A percentile compares a stretch with the other conserved stretches of the same genome.
Evolutionary conservation across 2,329 filamentous ascomycete genomes (phyloP).

Genomic region (Curvularia hawaiiensis): DNA sequence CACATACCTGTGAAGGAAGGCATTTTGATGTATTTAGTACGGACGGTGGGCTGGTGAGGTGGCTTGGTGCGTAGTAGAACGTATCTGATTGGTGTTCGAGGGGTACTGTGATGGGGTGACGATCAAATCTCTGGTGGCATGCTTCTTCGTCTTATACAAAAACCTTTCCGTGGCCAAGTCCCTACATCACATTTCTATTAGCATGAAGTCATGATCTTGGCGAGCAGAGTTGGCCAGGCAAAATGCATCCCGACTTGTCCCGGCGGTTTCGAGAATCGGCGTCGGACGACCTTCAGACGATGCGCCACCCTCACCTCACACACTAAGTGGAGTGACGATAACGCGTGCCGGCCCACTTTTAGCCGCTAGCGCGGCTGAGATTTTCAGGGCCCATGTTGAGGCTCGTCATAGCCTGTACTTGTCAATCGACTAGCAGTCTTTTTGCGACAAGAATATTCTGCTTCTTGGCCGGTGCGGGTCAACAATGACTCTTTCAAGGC

Average conservation of each 20-base stretch:
- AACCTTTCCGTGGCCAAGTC: slow-evolving; percentile 13
- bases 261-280: slow-evolving; percentile 19
- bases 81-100: not conserved
- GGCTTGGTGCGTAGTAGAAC: not conserved
- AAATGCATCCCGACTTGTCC: slow-evolving; percentile 26
- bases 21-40: slow-evolving; percentile 17
- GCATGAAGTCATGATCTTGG: slow-evolving; percentile 19
- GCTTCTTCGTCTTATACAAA: slow-evolving; percentile 20
- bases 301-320: slow-evolving; percentile 26
- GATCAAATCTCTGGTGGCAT: not conserved
- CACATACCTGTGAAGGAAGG: slow-evolving; percentile 29
- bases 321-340: slow-evolving; percentile 30
- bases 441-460: not conserved
- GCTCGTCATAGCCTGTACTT: slow-evolving; percentile 6
- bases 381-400: slow-evolving; percentile 28
- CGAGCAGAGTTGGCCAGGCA: slow-evolving; percentile 19
- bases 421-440: not conserved
- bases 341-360: slow-evolving; percentile 31
- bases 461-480: slow-evolving; percentile 1
- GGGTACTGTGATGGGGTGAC: not conserved
- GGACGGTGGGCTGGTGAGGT: not conserved
- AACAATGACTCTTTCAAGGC: not conserved
- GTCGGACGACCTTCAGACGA: slow-evolving; percentile 32
- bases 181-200: slow-evolving; percentile 14
- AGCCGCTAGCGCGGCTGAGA: slow-evolving; percentile 29